Evolutionary conservation across 768 basidiomycete genomes (phyloP).

Genomic region (Suillus plorans): DNA sequence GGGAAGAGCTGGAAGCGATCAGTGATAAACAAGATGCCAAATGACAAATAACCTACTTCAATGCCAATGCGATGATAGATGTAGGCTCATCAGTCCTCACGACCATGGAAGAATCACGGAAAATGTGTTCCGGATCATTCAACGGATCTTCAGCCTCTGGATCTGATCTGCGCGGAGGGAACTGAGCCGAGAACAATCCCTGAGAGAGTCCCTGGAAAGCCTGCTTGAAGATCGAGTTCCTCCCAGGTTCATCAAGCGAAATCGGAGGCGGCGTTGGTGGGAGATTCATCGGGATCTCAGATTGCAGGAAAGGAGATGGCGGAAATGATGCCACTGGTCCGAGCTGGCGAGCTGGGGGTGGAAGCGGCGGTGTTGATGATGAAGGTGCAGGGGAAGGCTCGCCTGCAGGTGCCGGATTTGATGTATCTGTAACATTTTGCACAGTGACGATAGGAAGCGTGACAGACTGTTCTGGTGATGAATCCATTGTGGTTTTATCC

Average conservation of each 20-base stretch:
- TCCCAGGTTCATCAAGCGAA: conserved; percentile 52
- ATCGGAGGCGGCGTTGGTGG: conserved; percentile 48
- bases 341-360: conserved; percentile 23
- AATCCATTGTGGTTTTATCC: conserved; percentile 24
- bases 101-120: conserved; percentile 91
- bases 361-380: conserved; percentile 24
- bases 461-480: conserved; percentile 33
- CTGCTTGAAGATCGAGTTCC: conserved; percentile 78
- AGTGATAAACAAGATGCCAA: neutral
- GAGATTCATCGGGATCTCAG: conserved; percentile 35
- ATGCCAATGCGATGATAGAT: conserved; percentile 92
- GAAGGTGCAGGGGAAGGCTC: conserved; percentile 9
- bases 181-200: conserved; percentile 72
- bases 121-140: conserved; percentile 87
- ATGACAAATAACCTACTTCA: conserved; percentile 59
- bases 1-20: conserved; percentile 59
- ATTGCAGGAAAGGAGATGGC: conserved; percentile 54
- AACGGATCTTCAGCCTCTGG: conserved; percentile 66
- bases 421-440: conserved; percentile 9
- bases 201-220: conserved; percentile 43
- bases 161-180: conserved; percentile 52
- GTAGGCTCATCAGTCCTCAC: conserved; percentile 97
- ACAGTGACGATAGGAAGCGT: conserved; percentile 24
- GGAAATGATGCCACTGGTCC: conserved; percentile 35
- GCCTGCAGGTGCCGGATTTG: conserved; percentile 28